A percentile compares a stretch with the other conserved stretches of the same genome.
phyloP scores from a whole-genome alignment of 306 rosid genomes.

The Cicer pinnatifidum region DNA sequence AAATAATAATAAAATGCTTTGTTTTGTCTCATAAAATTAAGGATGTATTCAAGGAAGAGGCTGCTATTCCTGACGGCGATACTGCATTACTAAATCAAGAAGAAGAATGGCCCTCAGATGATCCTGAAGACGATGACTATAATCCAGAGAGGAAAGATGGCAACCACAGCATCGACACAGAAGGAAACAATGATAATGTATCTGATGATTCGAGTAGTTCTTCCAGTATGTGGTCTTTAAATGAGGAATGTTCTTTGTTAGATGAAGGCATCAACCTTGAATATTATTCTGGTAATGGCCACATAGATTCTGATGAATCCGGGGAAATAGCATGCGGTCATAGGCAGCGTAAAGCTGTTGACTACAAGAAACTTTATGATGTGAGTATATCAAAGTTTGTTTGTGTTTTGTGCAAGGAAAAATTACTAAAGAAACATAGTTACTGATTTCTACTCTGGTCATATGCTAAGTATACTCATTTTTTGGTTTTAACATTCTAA shows the following conservation, averaged over 20 bases:
- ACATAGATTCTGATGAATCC: slow-evolving; percentile 65
- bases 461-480: no score
- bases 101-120: slow-evolving; percentile 90
- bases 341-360: slow-evolving; percentile 81
- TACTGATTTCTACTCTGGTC: slow-evolving; percentile 6
- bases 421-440: not conserved
- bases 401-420: no score
- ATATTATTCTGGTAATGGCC: slow-evolving; percentile 47
- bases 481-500: no score
- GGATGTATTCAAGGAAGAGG: slow-evolving; percentile 94
- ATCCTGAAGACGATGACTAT: slow-evolving; percentile 82
- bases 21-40: slow-evolving; percentile 42
- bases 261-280: slow-evolving; percentile 46
- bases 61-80: slow-evolving; percentile 66
- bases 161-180: slow-evolving; percentile 50
- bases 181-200: slow-evolving; percentile 52
- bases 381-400: slow-evolving; percentile 54
- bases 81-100: slow-evolving; percentile 58
- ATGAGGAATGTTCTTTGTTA: slow-evolving; percentile 48
- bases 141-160: slow-evolving; percentile 70
- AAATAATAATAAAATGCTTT: slow-evolving; percentile 11
- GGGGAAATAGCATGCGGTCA: slow-evolving; percentile 60
- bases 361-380: slow-evolving; percentile 75
- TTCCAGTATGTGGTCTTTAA: slow-evolving; percentile 54
- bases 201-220: slow-evolving; percentile 56